phyloP scores from a whole-genome alignment of 805 yeast species.

The Yamadazyma tumulicola region DNA sequence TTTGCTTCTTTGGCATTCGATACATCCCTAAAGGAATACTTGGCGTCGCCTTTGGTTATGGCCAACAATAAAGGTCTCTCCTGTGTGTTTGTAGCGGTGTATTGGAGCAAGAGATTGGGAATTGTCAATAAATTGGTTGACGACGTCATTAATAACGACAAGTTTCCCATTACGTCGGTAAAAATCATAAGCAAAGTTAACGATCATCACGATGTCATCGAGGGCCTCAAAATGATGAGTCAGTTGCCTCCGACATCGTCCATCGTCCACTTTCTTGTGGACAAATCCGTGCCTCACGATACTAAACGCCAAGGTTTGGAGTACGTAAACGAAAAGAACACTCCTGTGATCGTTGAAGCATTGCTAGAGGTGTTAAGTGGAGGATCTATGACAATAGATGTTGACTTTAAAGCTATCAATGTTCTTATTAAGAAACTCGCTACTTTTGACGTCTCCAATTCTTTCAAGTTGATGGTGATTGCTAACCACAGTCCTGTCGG shows the following conservation, averaged over 20 bases:
- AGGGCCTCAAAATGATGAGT: slow-evolving; percentile 50
- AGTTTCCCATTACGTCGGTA: slow-evolving; percentile 47
- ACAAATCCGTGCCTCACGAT: slow-evolving; percentile 33
- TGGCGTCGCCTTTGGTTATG: slow-evolving; percentile 50
- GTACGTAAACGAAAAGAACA: slow-evolving; percentile 19
- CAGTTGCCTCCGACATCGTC: slow-evolving; percentile 42
- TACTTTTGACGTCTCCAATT: too few species aligned
- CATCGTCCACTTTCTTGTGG: slow-evolving; percentile 46
- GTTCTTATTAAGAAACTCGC: slow-evolving; percentile 4
- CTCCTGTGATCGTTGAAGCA: slow-evolving; percentile 1
- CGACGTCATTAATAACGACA: slow-evolving; percentile 32
- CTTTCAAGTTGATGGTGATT: slow-evolving; percentile 22
- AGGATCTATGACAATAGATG: background rate
- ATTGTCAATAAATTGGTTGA: slow-evolving; percentile 9
- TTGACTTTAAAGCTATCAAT: slow-evolving; percentile 1
- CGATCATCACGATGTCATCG: slow-evolving; percentile 42
- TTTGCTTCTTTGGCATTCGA: slow-evolving; percentile 30
- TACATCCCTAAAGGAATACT: slow-evolving; percentile 39
- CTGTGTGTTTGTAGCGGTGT: slow-evolving; percentile 51
- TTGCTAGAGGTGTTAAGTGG: slow-evolving; percentile 1
- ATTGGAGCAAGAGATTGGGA: too few species aligned
- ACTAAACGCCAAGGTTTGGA: slow-evolving; percentile 32
- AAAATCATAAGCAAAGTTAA: slow-evolving; percentile 51
- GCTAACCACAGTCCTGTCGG: slow-evolving; percentile 26
- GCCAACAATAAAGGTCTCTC: slow-evolving; percentile 49